phyloP scores from a whole-genome alignment of 768 basidiomycete species.

The Tricholoma hemisulphureum region DNA sequence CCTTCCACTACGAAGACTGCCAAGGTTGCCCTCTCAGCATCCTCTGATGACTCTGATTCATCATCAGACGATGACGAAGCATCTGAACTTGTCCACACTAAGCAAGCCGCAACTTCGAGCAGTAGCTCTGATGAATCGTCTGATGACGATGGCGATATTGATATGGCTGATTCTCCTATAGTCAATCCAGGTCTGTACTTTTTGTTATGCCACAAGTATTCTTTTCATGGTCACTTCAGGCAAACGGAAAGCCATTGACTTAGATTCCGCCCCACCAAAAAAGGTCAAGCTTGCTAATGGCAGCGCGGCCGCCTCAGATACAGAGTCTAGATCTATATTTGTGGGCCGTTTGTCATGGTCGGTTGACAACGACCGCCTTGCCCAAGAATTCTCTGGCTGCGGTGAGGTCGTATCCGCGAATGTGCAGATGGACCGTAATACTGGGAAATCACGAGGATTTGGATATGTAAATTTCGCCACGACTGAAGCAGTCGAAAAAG shows the following conservation, averaged over 20 bases:
- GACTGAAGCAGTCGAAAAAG: conserved; percentile 72
- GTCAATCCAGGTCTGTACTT: conserved; percentile 37
- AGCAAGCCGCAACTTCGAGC: conserved; percentile 23
- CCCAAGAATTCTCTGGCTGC: conserved; percentile 83
- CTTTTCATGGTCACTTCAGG: conserved; percentile 29
- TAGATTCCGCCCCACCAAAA: conserved; percentile 61
- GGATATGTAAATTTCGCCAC: conserved; percentile 80
- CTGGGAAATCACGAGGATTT: conserved; percentile 82
- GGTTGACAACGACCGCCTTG: conserved; percentile 94
- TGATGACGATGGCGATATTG: conserved; percentile 53
- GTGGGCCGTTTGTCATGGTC: conserved; percentile 95
- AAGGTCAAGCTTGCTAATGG: conserved; percentile 76
- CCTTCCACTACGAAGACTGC: conserved; percentile 10
- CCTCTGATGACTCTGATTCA: conserved; percentile 17
- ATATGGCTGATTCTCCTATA: conserved; percentile 51
- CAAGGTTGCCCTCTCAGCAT: conserved; percentile 1
- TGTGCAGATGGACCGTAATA: conserved; percentile 82
- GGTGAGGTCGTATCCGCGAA: conserved; percentile 88
- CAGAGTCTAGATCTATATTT: conserved; percentile 73
- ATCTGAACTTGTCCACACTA: conserved; percentile 12
- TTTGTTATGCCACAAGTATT: conserved; percentile 1
- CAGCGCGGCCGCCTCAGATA: conserved; percentile 43
- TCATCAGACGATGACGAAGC: conserved; percentile 30
- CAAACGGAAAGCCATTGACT: conserved; percentile 82
- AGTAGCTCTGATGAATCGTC: conserved; percentile 25